phyloP scores from a whole-genome alignment of 192 early-diverging fungal species.

The Coemansia sp. region DNA sequence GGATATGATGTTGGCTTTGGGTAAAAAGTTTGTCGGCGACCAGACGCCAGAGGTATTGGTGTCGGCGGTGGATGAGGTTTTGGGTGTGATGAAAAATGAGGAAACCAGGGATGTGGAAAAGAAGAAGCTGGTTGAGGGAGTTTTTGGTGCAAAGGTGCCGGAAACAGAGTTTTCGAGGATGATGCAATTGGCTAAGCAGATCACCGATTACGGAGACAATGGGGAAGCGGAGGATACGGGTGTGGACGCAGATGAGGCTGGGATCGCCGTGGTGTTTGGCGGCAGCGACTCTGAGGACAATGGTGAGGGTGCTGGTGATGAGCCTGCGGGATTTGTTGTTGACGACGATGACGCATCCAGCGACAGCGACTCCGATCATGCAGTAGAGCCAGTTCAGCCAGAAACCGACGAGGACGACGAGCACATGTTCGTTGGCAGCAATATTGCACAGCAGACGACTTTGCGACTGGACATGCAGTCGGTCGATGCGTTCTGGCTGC shows the following conservation, averaged over 20 bases:
- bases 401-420: conserved; percentile 5
- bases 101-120: conserved; percentile 85
- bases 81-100: conserved; percentile 84
- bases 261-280: conserved; percentile 95
- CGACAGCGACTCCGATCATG: conserved; percentile 38
- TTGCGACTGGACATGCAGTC: too few relatives aligned
- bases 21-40: conserved; percentile 80
- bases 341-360: conserved; percentile 29
- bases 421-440: neutral
- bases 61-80: conserved; percentile 83
- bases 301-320: conserved; percentile 58
- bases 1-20: conserved; percentile 85
- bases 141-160: conserved; percentile 65
- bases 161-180: conserved; percentile 85
- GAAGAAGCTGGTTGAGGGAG: conserved; percentile 76
- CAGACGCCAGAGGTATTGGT: conserved; percentile 87
- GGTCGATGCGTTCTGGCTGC: conserved; percentile 97
- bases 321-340: conserved; percentile 53
- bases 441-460: neutral
- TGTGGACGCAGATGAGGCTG: conserved; percentile 77
- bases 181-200: conserved; percentile 89
- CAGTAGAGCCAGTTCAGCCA: conserved; percentile 8
- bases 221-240: conserved; percentile 55
- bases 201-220: conserved; percentile 82
- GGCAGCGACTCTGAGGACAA: conserved; percentile 88